Base-by-base conservation (phyloP, 768 basidiomycete genomes). In the Mycena venus region DNA sequence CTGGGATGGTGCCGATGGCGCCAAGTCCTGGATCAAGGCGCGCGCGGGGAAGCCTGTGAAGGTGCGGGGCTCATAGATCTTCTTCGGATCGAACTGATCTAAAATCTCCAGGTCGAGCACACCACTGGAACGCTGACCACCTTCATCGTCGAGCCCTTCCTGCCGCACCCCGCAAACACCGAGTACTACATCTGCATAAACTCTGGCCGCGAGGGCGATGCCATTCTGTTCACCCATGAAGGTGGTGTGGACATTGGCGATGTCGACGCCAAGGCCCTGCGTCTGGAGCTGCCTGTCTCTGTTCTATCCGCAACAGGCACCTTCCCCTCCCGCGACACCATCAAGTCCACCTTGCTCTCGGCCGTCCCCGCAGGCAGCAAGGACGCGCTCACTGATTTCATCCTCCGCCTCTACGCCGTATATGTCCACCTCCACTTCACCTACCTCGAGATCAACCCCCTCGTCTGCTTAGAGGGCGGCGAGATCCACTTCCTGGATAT, bases 371-470 rank as follows among this genome's bases (percentile, higher is more conserved):
- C 88, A 3, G 91, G 86, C 66, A 96, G 96, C 89, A 93, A 95
- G 85, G 95, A 97, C 74, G 95, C 96, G 38, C 93, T 99, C 74
- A 91, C 95, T 79, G 97, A 99, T 87, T 99, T 99, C 87, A 89
- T 99, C 81, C 89, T 94, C 84, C 91, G 97, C 73, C 92, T 99
- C 32, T 99, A 99, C 91, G 93, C 93, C 75, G 96, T 99, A 80
- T 99, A 99, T 84, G 97, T 97, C 78, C 97, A 99, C 84, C 94
- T 99, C 65, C 98, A 99, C 90, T 99, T 99, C 82, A 96, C 98
- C 25, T 99, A 99, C 88, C 96, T 99, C 81, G 98, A 99, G 87
- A 99, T 99, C 86, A 99, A 99, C 90, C 98, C 98, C 51, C 92
- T 99, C 68, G 93, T 99, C 81, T 95, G 96, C 82, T 92, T 99